phyloP scores from a whole-genome alignment of 225 moss, liverwort and hornwort genomes.

The Bryoerythrophyllum caledonicum region DNA sequence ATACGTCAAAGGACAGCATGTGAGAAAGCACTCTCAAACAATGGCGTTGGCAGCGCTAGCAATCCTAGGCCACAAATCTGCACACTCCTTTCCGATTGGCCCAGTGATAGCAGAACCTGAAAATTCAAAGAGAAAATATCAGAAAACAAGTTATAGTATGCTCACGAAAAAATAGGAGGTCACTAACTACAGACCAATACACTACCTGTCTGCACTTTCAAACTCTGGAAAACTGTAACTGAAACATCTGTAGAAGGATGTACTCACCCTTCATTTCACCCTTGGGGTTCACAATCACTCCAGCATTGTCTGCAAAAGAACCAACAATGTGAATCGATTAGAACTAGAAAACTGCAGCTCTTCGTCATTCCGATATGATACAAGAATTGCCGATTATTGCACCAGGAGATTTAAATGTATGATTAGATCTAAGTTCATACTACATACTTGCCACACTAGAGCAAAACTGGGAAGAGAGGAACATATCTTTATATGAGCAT shows the following conservation, averaged over 20 bases:
- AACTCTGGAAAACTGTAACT: neutral
- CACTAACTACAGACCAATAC: neutral
- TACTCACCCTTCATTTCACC: slow-evolving; percentile 76
- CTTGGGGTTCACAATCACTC: slow-evolving; percentile 44
- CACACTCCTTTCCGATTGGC: slow-evolving; percentile 73
- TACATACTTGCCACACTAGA: too few relatives aligned
- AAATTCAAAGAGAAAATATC: neutral
- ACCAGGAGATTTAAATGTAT: too few relatives aligned
- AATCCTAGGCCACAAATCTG: slow-evolving; percentile 66
- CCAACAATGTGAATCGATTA: neutral
- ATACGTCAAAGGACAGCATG: neutral
- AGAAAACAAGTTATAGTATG: neutral
- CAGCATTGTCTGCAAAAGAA: slow-evolving; percentile 45
- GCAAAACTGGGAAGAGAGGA: neutral
- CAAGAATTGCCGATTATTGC: neutral
- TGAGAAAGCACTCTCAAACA: slow-evolving; percentile 31
- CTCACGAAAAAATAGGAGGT: neutral
- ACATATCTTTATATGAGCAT: neutral
- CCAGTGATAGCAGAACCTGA: slow-evolving; percentile 63
- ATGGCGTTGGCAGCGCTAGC: slow-evolving; percentile 63
- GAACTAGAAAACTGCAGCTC: neutral
- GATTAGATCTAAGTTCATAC: too few relatives aligned
- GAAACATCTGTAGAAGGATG: neutral
- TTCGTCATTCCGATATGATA: neutral
- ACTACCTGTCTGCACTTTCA: neutral